A percentile compares a stretch with the other conserved stretches of the same genome.
These are phyloP conservation scores for Salix udensis DNA, from an alignment of 345 rosid species.

Conservation along the genomic window DNA sequence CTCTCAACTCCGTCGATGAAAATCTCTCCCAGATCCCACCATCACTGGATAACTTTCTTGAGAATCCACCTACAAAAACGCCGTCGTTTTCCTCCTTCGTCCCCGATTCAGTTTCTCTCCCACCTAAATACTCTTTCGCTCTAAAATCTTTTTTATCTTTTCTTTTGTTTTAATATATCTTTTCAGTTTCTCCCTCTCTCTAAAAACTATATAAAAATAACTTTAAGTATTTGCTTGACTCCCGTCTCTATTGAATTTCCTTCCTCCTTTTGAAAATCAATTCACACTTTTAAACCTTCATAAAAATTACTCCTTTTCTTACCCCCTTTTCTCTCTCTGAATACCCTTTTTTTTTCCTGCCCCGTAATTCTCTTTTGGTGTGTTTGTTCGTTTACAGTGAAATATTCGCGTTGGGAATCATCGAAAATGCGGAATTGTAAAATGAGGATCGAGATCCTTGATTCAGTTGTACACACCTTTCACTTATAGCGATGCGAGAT, in stretches of 20 bases:
- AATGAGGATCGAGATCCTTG: constrained; percentile 18
- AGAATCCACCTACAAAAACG: constrained; percentile 6
- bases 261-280: not conserved
- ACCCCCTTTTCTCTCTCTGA: too few relatives aligned
- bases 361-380: not conserved
- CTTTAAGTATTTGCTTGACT: not conserved
- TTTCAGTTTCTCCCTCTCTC: not conserved
- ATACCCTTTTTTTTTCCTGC: not conserved
- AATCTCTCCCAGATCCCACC: constrained; percentile 16
- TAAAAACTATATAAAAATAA: not conserved
- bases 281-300: not conserved
- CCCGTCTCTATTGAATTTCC: not conserved
- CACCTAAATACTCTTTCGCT: not conserved
- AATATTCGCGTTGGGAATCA: constrained; percentile 13
- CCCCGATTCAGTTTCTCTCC: constrained; percentile 15
- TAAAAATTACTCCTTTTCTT: not conserved
- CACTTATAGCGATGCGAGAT: constrained; percentile 18
- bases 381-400: constrained; percentile 2
- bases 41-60: constrained; percentile 4
- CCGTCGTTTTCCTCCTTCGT: constrained; percentile 13
- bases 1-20: constrained; percentile 15
- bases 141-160: not conserved
- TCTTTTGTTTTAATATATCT: too few relatives aligned
- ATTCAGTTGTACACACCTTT: constrained; percentile 6
- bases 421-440: constrained; percentile 11